Percentiles rank a stretch among this genome's conserved stretches.
phyloP scores from a whole-genome alignment of 495 filamentous ascomycete genomes.

The Aspergillus incahuasiensis region DNA sequence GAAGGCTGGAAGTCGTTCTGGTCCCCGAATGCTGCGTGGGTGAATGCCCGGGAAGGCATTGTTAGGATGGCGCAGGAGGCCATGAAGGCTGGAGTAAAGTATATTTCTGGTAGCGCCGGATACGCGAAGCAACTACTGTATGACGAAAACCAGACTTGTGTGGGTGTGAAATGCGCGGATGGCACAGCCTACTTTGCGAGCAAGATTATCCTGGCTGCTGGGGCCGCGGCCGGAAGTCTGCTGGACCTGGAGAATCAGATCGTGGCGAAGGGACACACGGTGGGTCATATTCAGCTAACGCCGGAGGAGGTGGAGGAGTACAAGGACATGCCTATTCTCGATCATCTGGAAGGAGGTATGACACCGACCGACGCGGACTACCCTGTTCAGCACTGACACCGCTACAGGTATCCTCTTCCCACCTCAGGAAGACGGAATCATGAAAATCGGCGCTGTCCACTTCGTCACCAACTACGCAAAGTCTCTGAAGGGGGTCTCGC shows the following conservation, averaged over 20 bases:
- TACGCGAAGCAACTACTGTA: slow-evolving; percentile 21
- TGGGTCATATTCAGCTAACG: slow-evolving; percentile 26
- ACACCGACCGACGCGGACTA: background rate
- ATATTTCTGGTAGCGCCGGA: slow-evolving; percentile 23
- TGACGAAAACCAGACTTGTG: slow-evolving; percentile 18
- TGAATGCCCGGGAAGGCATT: slow-evolving; percentile 19
- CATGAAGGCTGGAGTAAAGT: slow-evolving; percentile 22
- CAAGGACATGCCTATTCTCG: slow-evolving; percentile 3
- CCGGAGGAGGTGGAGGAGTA: slow-evolving; percentile 20
- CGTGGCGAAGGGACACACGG: slow-evolving; percentile 21
- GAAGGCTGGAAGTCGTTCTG: slow-evolving; percentile 24
- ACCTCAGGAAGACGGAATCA: slow-evolving; percentile 8
- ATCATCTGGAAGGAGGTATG: slow-evolving; percentile 8
- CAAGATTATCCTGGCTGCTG: slow-evolving; percentile 21
- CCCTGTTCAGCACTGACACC: too few species aligned
- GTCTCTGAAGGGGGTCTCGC: background rate
- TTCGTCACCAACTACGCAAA: slow-evolving; percentile 8
- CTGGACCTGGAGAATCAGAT: slow-evolving; percentile 32
- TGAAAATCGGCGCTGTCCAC: slow-evolving; percentile 3
- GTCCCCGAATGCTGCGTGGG: slow-evolving; percentile 32
- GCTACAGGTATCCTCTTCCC: slow-evolving; percentile 9
- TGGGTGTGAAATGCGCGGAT: slow-evolving; percentile 29
- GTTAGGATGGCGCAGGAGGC: slow-evolving; percentile 25
- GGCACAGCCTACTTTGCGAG: slow-evolving; percentile 29
- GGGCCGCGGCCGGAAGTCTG: slow-evolving; percentile 23